phyloP scores from a whole-genome alignment of 2,329 filamentous ascomycete species.

The Botryotinia convoluta region DNA sequence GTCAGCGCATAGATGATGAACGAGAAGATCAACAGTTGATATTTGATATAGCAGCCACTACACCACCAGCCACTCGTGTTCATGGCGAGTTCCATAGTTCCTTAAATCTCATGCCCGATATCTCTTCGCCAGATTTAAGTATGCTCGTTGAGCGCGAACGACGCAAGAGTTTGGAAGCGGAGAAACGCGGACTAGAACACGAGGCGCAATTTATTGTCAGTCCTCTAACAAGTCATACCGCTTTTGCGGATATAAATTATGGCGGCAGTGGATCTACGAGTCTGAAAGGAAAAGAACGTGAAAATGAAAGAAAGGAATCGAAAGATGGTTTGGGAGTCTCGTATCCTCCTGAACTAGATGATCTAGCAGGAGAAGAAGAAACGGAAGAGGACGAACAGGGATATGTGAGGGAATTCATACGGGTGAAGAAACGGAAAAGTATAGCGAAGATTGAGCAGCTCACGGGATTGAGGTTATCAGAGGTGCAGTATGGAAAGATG shows the following conservation, averaged over 20 bases:
- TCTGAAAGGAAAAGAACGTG: background rate
- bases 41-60: constrained; percentile 16
- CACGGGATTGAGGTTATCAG: constrained; percentile 15
- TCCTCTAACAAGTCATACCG: constrained; percentile 9
- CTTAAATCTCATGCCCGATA: background rate
- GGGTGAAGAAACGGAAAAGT: constrained; percentile 19
- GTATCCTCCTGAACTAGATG: background rate
- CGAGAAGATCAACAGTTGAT: constrained; percentile 15
- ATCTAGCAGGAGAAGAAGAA: constrained; percentile 12
- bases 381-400: constrained; percentile 13
- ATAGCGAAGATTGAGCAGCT: constrained; percentile 19
- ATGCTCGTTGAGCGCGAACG: constrained; percentile 4
- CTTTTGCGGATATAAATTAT: background rate
- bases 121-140: background rate
- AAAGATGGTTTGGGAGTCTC: background rate
- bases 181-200: constrained; percentile 15
- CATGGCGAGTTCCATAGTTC: background rate
- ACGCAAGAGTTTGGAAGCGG: constrained; percentile 12
- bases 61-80: background rate
- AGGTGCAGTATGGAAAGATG: constrained; percentile 21
- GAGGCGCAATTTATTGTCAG: constrained; percentile 17
- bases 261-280: background rate
- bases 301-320: background rate
- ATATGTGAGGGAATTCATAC: constrained; percentile 14
- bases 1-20: background rate